A percentile compares a stretch with the other conserved stretches of the same genome.
Evolutionary conservation across 2,329 filamentous ascomycete genomes (phyloP).

Genomic region (Didymella pomorum): DNA sequence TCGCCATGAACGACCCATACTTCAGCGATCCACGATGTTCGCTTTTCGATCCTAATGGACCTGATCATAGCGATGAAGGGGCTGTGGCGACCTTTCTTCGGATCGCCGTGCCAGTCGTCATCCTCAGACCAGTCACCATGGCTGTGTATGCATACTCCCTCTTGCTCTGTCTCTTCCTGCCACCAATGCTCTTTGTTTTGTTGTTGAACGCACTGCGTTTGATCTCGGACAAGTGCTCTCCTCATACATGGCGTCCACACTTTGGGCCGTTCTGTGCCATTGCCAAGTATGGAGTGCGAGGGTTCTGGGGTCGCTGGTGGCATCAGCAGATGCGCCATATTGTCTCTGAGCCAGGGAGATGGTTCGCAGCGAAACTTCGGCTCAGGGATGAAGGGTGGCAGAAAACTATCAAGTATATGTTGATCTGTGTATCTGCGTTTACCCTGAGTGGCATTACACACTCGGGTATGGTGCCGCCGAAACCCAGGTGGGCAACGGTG

Average conservation of each 20-base stretch:
- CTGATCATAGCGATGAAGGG: neutral
- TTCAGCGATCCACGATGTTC: conserved; percentile 12
- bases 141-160: conserved; percentile 19
- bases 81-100: too few species aligned
- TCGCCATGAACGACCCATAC: conserved; percentile 13
- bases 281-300: conserved; percentile 6
- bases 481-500: conserved; percentile 8
- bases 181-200: conserved; percentile 12
- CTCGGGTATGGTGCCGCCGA: conserved; percentile 17
- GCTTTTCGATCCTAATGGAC: neutral
- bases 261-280: conserved; percentile 20
- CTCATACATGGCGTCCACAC: conserved; percentile 18
- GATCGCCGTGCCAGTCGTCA: neutral
- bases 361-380: conserved; percentile 6
- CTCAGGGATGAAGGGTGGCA: conserved; percentile 3
- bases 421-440: conserved; percentile 19
- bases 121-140: conserved; percentile 13
- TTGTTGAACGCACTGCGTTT: conserved; percentile 7
- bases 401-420: conserved; percentile 10
- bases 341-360: conserved; percentile 18
- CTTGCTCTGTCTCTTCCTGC: conserved; percentile 15
- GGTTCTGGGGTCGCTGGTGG: conserved; percentile 24
- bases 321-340: conserved; percentile 25
- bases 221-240: conserved; percentile 11
- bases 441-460: conserved; percentile 19